Evolutionary conservation across 345 rosid genomes (phyloP), one percentile per base, ranked within the genome.

Genomic region (Camelina laxa): DNA sequence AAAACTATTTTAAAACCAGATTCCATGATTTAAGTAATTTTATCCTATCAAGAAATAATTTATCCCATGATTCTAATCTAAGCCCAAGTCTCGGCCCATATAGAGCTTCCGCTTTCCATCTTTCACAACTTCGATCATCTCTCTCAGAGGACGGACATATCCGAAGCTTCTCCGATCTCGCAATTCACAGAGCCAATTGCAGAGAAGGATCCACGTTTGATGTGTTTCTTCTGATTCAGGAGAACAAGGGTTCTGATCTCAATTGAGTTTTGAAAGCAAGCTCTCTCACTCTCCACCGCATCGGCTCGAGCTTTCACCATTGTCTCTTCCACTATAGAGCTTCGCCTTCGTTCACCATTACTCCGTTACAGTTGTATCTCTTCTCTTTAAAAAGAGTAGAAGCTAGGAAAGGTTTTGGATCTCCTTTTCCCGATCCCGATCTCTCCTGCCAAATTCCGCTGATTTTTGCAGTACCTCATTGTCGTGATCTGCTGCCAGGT

Each of bases 381-480:
- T 39, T 39, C 42, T 13, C 14, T 39, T 39, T 39, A 3, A 39
- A 39, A 39, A 56, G 10, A 22, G 71, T 74, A 56, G 13, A 74
- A 65, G 35, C 10, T 53, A 20, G 6, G 22, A 7, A 27, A 42
- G 9, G 10, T 5, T 15, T 49, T 38, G 67, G 67, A 66, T 68
- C 69, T 68, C 64, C 9, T 36, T 38, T 33, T 45, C 79, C 79
- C 65, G 80, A 76, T 76, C 71, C 38, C 71, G 71, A 76, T 69
- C 80, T 62, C 70, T 41, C 47, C 65, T 53, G 36, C 69, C 12
- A 35, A 27, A 65, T 13, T 60, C 45, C 65, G 58, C 65, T 57
- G 9, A 44, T 27, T 55, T 41, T 64, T 41, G 61, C 21, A 12
- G 19, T 27, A 2, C 0, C 38, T 61, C 14, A 38, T 10, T 17